Conservation (phyloP, 257 asterid genomes). For the Ligustrum vulgare region DNA sequence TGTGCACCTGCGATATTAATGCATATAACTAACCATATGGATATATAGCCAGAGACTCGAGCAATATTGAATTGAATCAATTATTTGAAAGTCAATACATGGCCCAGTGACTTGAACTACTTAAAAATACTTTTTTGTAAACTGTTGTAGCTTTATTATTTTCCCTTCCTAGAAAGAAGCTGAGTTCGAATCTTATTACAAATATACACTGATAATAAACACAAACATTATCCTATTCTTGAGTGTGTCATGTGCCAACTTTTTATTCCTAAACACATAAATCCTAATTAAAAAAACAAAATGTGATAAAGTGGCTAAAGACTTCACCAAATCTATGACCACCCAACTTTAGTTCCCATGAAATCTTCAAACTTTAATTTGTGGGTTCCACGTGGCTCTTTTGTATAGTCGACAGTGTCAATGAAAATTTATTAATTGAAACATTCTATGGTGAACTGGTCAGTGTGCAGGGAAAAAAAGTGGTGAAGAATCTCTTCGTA, state of each 20-base stretch:
- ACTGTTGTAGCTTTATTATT: not conserved
- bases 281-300: slow-evolving; percentile 11
- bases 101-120: not conserved
- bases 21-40: not conserved
- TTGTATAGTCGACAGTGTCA: not conserved
- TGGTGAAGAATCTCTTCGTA: slow-evolving; percentile 82
- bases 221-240: not conserved
- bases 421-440: slow-evolving; percentile 16
- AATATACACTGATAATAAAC: not conserved
- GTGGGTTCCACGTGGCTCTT: not conserved
- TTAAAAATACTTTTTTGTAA: not conserved
- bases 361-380: not conserved
- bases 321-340: slow-evolving; percentile 21
- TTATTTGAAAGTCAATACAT: not conserved
- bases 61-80: not conserved
- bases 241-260: slow-evolving; percentile 25
- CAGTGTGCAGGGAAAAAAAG: slow-evolving; percentile 87
- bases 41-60: not conserved
- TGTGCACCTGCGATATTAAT: too few species aligned
- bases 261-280: slow-evolving; percentile 20
- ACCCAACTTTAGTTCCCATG: not conserved
- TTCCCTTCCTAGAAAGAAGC: not conserved
- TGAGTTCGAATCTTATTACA: slow-evolving; percentile 1
- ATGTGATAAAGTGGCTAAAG: slow-evolving; percentile 30
- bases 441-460: slow-evolving; percentile 17